These are phyloP conservation scores for Austroboletus niveus DNA, from an alignment of 1,284 basidiomycete species.

Conservation along the genomic window DNA sequence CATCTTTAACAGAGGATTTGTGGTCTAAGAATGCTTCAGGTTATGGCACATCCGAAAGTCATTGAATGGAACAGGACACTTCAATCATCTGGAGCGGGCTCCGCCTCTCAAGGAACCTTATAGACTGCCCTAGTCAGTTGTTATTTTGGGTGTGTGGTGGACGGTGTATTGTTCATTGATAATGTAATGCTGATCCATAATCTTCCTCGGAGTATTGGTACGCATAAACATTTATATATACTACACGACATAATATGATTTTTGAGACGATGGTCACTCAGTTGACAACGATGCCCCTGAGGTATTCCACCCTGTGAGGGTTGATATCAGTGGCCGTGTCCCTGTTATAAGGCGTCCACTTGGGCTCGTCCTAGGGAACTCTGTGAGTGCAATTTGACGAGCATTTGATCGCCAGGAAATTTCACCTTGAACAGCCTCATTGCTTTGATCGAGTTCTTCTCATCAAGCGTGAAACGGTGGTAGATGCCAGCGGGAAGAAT, in stretches of 20 bases:
- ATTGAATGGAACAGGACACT: slow-evolving; percentile 44
- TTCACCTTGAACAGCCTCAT: slow-evolving; percentile 76
- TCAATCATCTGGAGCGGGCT: not conserved
- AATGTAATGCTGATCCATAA: too few species aligned
- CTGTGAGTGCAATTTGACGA: not conserved
- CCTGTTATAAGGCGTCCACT: slow-evolving; percentile 79
- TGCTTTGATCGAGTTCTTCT: slow-evolving; percentile 64
- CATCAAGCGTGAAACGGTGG: slow-evolving; percentile 83
- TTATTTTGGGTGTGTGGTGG: slow-evolving; percentile 1
- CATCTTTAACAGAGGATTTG: not conserved
- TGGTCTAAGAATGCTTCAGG: slow-evolving; percentile 26
- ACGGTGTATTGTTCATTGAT: too few species aligned
- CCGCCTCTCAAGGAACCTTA: not conserved
- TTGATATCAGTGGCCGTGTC: slow-evolving; percentile 60
- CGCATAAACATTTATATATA: not conserved
- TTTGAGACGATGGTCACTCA: slow-evolving; percentile 5
- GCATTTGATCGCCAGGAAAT: not conserved
- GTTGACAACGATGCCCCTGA: slow-evolving; percentile 43
- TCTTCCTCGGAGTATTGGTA: not conserved
- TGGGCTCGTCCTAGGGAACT: slow-evolving; percentile 72
- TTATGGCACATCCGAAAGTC: slow-evolving; percentile 53
- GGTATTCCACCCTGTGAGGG: slow-evolving; percentile 59
- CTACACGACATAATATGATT: too few species aligned
- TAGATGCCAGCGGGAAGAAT: slow-evolving; percentile 80
- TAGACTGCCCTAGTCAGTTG: slow-evolving; percentile 2